Conservation (phyloP, 139 green algal species). For the Chlorella sp. region DNA sequence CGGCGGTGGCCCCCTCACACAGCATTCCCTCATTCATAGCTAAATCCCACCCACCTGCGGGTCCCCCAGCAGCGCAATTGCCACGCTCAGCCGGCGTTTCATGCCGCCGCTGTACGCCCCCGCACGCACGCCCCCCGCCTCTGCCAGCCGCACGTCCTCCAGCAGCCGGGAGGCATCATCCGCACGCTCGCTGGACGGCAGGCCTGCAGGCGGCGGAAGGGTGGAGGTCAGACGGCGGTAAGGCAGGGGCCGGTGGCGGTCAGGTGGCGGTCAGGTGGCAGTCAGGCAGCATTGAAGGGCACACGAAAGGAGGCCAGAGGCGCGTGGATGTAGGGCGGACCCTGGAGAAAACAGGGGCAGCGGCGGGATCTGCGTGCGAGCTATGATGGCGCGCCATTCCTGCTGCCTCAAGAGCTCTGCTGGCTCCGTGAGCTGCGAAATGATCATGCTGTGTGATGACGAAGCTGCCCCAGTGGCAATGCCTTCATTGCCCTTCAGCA, state of each 20-base stretch:
- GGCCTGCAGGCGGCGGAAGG: background rate
- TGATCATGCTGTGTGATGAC: no score
- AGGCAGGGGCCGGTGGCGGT: no score
- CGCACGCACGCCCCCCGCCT: conserved; percentile 44
- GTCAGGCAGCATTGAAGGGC: no score
- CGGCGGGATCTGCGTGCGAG: background rate
- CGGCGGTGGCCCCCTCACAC: no score
- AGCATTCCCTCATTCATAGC: no score
- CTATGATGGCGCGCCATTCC: no score
- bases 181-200: background rate
- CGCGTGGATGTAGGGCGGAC: background rate
- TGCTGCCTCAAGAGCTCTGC: no score
- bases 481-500: no score
- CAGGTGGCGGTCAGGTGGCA: no score
- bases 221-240: background rate
- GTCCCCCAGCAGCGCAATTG: conserved; percentile 80
- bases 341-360: background rate
- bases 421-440: no score
- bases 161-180: conserved; percentile 40
- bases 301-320: background rate
- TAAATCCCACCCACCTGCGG: conserved; percentile 59
- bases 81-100: conserved; percentile 84
- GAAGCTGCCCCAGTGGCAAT: background rate
- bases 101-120: conserved; percentile 83
- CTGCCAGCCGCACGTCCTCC: conserved; percentile 35